phyloP scores from a whole-genome alignment of 2,329 filamentous ascomycete species.

The Sporothrix brasiliensis region DNA sequence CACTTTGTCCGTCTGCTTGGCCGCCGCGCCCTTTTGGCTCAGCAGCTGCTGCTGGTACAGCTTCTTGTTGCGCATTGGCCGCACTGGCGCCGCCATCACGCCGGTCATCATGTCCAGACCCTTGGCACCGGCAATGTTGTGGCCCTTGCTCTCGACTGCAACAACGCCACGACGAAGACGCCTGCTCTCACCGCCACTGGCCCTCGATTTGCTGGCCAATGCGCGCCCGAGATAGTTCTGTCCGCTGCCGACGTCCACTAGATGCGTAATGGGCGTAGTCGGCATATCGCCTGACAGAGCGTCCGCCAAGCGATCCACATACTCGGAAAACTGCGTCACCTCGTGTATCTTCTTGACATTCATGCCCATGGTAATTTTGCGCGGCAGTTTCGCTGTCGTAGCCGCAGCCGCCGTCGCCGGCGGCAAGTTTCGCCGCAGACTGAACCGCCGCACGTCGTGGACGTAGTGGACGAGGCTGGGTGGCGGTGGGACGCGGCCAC shows the following conservation, averaged over 20 bases:
- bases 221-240: constrained; percentile 94
- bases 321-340: constrained; percentile 86
- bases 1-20: constrained; percentile 49
- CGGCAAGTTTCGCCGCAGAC: constrained; percentile 65
- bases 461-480: constrained; percentile 72
- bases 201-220: constrained; percentile 60
- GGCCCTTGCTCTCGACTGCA: constrained; percentile 83
- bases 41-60: constrained; percentile 59
- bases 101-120: constrained; percentile 82
- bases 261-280: constrained; percentile 70
- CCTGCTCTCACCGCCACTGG: constrained; percentile 50
- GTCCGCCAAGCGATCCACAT: constrained; percentile 65
- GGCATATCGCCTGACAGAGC: constrained; percentile 60
- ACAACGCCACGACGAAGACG: constrained; percentile 82
- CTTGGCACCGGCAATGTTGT: constrained; percentile 84
- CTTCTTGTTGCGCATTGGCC: constrained; percentile 82
- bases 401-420: constrained; percentile 35
- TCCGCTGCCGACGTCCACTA: constrained; percentile 94
- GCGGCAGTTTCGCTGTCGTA: constrained; percentile 60
- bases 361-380: constrained; percentile 84
- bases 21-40: constrained; percentile 46
- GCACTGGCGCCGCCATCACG: constrained; percentile 67
- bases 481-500: constrained; percentile 45
- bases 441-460: constrained; percentile 67
- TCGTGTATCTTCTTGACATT: constrained; percentile 95